Conservation (phyloP, 2,329 filamentous ascomycete species). For the Orbilia oligospora region DNA sequence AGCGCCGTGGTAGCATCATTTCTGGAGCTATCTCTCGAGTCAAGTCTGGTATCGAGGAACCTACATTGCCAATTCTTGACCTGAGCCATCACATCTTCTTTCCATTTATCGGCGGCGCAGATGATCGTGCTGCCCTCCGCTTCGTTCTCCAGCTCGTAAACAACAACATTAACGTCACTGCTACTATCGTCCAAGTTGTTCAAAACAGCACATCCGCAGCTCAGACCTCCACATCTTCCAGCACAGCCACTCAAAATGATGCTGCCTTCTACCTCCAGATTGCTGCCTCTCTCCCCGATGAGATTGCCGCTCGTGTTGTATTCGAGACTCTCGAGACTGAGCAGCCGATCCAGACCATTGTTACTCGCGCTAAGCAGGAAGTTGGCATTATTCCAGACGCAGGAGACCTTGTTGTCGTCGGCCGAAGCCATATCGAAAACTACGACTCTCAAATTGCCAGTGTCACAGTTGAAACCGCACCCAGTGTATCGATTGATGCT, state of each 20-base stretch:
- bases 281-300: constrained; percentile 72
- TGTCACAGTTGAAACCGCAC: constrained; percentile 59
- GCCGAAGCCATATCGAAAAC: constrained; percentile 69
- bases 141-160: constrained; percentile 84
- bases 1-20: constrained; percentile 19
- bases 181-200: constrained; percentile 78
- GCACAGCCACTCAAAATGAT: constrained; percentile 53
- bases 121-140: constrained; percentile 83
- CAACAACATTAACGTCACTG: constrained; percentile 81
- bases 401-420: constrained; percentile 79
- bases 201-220: constrained; percentile 60
- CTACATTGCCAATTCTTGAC: constrained; percentile 74
- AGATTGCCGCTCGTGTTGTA: constrained; percentile 72
- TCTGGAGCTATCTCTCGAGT: constrained; percentile 60
- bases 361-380: constrained; percentile 71
- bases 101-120: constrained; percentile 85
- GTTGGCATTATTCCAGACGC: constrained; percentile 76
- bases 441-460: constrained; percentile 54
- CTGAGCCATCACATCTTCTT: constrained; percentile 83
- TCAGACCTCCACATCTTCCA: constrained; percentile 33
- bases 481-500: constrained; percentile 67
- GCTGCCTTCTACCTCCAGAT: constrained; percentile 73
- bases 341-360: constrained; percentile 62
- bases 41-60: constrained; percentile 66
- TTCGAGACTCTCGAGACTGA: constrained; percentile 68